A percentile compares a stretch with the other conserved stretches of the same genome.
Evolutionary conservation across 176 grass and related monocot species (phyloP).

Genomic region (Poa annua): DNA sequence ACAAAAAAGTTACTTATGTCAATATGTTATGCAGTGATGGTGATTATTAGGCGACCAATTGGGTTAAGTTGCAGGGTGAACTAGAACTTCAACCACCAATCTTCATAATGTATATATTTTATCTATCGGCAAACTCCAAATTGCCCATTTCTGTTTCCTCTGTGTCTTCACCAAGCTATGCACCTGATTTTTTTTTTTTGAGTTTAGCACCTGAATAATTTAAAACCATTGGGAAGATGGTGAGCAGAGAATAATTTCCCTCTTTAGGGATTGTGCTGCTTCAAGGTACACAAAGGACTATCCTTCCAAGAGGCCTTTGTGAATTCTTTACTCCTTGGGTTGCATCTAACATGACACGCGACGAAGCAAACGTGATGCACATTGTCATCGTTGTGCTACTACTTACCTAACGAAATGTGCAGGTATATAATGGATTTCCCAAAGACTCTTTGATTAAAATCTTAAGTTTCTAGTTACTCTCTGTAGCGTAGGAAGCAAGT

Average conservation of each 20-base stretch:
- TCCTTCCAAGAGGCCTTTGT: too few relatives aligned
- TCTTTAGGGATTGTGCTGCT: neutral
- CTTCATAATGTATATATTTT: neutral
- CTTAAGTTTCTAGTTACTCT: too few relatives aligned
- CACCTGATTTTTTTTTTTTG: too few relatives aligned
- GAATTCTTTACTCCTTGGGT: too few relatives aligned
- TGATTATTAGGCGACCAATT: constrained; percentile 35
- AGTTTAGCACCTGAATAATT: too few relatives aligned
- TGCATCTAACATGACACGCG: too few relatives aligned
- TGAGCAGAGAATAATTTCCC: constrained; percentile 5
- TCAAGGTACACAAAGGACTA: too few relatives aligned
- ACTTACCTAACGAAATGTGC: too few relatives aligned
- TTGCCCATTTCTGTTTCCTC: constrained; percentile 25
- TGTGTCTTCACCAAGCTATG: neutral
- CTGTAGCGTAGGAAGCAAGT: constrained; percentile 33
- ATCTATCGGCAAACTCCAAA: constrained; percentile 27
- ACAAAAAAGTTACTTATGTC: constrained; percentile 29
- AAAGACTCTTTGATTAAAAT: too few relatives aligned
- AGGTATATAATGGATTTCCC: too few relatives aligned
- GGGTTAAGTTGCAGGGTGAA: constrained; percentile 24
- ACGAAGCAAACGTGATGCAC: too few relatives aligned
- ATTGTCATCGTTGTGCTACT: too few relatives aligned
- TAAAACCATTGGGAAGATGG: constrained; percentile 22
- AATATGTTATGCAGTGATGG: constrained; percentile 12
- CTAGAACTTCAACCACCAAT: constrained; percentile 37